A percentile compares a stretch with the other conserved stretches of the same genome.
phyloP scores from a whole-genome alignment of 2,329 filamentous ascomycete genomes.

The Neoarthrinium moseri region DNA sequence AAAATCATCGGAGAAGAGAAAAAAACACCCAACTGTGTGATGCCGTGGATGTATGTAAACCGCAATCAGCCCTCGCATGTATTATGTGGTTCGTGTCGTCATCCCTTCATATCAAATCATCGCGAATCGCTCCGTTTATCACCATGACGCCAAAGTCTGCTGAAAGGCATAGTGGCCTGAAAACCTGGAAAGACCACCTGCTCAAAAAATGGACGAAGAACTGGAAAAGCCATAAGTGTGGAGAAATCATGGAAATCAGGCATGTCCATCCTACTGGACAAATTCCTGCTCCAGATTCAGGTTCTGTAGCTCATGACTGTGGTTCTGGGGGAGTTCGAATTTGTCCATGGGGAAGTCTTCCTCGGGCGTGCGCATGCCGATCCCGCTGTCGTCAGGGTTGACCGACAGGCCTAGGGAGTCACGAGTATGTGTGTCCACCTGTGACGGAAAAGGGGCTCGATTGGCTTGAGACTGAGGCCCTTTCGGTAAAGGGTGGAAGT shows the following conservation, averaged over 20 bases:
- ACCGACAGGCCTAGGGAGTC: slow-evolving; percentile 41
- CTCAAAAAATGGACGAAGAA: slow-evolving; percentile 2
- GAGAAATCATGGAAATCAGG: not conserved
- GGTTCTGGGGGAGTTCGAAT: slow-evolving; percentile 44
- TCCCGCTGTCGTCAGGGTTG: slow-evolving; percentile 70
- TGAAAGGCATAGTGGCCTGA: not conserved
- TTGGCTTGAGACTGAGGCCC: slow-evolving; percentile 48
- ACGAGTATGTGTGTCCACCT: slow-evolving; percentile 42
- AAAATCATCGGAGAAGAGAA: slow-evolving; percentile 1
- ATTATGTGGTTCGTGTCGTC: slow-evolving; percentile 5
- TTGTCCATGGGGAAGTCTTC: slow-evolving; percentile 64
- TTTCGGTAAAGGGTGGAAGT: slow-evolving; percentile 40
- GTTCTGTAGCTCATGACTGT: slow-evolving; percentile 31
- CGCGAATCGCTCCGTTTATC: not conserved
- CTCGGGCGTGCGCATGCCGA: slow-evolving; percentile 67
- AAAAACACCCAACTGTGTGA: not conserved
- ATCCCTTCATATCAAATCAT: slow-evolving; percentile 8
- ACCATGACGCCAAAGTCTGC: not conserved
- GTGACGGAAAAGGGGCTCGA: slow-evolving; percentile 47
- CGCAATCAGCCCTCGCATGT: not conserved
- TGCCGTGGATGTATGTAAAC: not conserved
- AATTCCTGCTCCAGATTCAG: slow-evolving; percentile 17
- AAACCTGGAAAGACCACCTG: not conserved
- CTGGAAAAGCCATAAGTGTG: not conserved
- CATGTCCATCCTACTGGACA: not conserved